Evolutionary conservation across 139 green algal species (phyloP), one percentile per base, ranked within the genome.

Genomic region (Coelastrella sp.): DNA sequence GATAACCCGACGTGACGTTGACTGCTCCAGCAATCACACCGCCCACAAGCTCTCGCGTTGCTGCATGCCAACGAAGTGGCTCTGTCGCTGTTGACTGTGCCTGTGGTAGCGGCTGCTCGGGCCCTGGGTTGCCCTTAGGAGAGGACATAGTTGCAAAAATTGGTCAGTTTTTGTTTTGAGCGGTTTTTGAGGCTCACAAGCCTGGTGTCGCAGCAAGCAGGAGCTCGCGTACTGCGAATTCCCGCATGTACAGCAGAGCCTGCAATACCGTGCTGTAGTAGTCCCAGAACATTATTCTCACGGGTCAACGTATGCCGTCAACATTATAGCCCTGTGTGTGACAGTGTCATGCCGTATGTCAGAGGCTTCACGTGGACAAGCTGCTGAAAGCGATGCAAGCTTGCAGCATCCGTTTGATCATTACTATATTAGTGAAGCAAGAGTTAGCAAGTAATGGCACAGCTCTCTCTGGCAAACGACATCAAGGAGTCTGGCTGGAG

Each of bases 1-100:
- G 94, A 76, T 94, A 94, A 19, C 87, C 88, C 10, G 58, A 78
- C 24, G 81, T 72, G 12, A 88, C 88, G 35, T 88, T 89, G 11
- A 85, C 88, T 20, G 81, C 81, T 19, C 88, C 88, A 59, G 88
- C 88, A 0, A 84, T 8, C 19, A 88, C 70, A 19, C 88, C 88
- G 6, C 78, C 80, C 27, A 91, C 87, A 22, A 87, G 61, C 59
- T 90, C 85, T 27, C 85, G 22, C 7, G 85, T 84, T 14, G 85
- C 74, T 76, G 85, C 14, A 57, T 84, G 58, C 85, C 85, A 90
- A 19, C 25, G 74, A 59, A 57, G 4, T 80, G 24, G 68, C 68
- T 76, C 15, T 76, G n/a, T 8, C 10, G 8, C 19, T 27, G 68
- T 76, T 76, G 68, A 76, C 15, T 70, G 11, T 12, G 63, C 63